Base-by-base conservation (phyloP, 805 yeast species). In the Pichia gijzeniarum region DNA sequence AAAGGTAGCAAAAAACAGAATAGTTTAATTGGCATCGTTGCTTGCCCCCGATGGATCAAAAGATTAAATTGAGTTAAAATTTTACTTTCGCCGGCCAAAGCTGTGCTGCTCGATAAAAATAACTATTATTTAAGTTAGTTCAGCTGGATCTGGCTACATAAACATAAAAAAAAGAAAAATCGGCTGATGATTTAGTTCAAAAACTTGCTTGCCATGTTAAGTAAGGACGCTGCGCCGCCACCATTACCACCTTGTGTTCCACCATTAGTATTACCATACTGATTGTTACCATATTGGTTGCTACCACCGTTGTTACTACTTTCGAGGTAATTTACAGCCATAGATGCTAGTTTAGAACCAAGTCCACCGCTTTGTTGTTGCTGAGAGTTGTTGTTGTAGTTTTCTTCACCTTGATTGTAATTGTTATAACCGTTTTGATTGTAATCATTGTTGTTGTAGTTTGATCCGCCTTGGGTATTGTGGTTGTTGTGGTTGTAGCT, bases 121-220 rank as follows among this genome's bases (percentile, higher is more conserved):
- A n/a, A n/a, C n/a, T n/a, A n/a, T n/a, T n/a, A n/a, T n/a, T n/a
- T n/a, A n/a, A n/a, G n/a, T n/a, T n/a, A n/a, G n/a, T n/a, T n/a
- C n/a, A n/a, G n/a, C n/a, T n/a, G n/a, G n/a, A n/a, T n/a, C n/a
- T n/a, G n/a, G n/a, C n/a, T n/a, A n/a, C n/a, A n/a, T n/a, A n/a
- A n/a, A n/a, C n/a, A n/a, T n/a, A n/a, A n/a, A n/a, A n/a, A n/a
- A n/a, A n/a, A n/a, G n/a, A n/a, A n/a, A n/a, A n/a, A n/a, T n/a
- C n/a, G n/a, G n/a, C n/a, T n/a, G n/a, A n/a, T n/a, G n/a, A n/a
- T n/a, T n/a, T 25, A 35, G 7, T 47, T 39, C 13, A 50, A 36
- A 33, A 50, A 50, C 27, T 44, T 36, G 12, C 40, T 38, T 6
- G 53, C 53, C 27, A 50, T 21, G 25, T 50, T 45, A 46, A 48